Percentiles rank a stretch among this genome's conserved stretches.
These are phyloP conservation scores for Castanospermum australe DNA, from an alignment of 306 rosid genomes.

Conservation along the genomic window DNA sequence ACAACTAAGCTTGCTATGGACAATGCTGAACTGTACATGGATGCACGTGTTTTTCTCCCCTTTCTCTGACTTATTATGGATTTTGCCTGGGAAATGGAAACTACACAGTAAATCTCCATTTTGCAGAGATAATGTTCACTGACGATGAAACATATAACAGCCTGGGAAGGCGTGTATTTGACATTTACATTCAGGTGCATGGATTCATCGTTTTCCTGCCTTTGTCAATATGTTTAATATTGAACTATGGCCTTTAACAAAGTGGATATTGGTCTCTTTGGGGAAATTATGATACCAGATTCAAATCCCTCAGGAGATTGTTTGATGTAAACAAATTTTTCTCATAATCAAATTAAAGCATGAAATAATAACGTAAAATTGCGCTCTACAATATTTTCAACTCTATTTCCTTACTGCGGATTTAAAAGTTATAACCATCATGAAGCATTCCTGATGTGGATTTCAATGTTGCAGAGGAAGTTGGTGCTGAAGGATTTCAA, in stretches of 20 bases:
- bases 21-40: slow-evolving; percentile 37
- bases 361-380: not conserved
- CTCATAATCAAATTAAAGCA: too few species aligned
- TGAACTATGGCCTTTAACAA: not conserved
- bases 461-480: not conserved
- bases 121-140: slow-evolving; percentile 23
- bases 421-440: not conserved
- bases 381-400: not conserved
- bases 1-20: not conserved
- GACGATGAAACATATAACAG: slow-evolving; percentile 17
- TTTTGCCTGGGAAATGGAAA: slow-evolving; percentile 18
- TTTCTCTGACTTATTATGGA: slow-evolving; percentile 28
- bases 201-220: not conserved
- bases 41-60: slow-evolving; percentile 43
- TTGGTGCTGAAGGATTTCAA: slow-evolving; percentile 30
- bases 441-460: not conserved
- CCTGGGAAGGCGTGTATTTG: slow-evolving; percentile 23
- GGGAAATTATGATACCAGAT: not conserved
- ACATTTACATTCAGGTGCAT: slow-evolving; percentile 24
- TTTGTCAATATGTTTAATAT: not conserved
- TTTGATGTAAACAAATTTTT: too few species aligned
- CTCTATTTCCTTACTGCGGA: not conserved
- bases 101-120: slow-evolving; percentile 6
- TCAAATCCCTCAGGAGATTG: not conserved
- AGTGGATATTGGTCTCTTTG: not conserved